Conservation (phyloP, 1,139 yeast species). For the Geotrichum restrictum region DNA sequence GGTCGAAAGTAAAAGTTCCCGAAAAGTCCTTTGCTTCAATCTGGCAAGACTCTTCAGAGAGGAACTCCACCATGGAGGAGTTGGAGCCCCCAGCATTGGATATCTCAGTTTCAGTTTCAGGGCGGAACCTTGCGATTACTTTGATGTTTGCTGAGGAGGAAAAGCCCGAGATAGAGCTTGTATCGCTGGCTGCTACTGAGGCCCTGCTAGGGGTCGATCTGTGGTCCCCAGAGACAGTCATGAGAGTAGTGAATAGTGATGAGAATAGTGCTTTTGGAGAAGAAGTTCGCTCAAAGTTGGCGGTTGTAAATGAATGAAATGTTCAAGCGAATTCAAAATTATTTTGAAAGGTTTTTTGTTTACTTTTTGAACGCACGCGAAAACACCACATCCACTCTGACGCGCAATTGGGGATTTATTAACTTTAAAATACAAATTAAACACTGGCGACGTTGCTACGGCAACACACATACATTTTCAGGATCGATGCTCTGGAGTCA, state of each 20-base stretch:
- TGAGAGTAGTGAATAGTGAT: neutral
- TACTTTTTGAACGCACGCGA: neutral
- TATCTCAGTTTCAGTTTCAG: constrained; percentile 31
- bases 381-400: neutral
- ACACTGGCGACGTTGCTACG: too few relatives aligned
- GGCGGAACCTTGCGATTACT: constrained; percentile 65
- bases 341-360: too few relatives aligned
- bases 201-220: constrained; percentile 17
- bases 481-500: too few relatives aligned
- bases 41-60: constrained; percentile 29
- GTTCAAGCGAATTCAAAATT: neutral
- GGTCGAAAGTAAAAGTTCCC: constrained; percentile 59
- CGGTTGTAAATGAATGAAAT: too few relatives aligned
- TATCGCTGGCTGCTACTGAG: constrained; percentile 8
- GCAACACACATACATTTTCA: too few relatives aligned
- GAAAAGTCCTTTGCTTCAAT: constrained; percentile 45
- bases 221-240: constrained; percentile 14
- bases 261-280: too few relatives aligned
- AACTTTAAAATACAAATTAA: too few relatives aligned
- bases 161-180: neutral
- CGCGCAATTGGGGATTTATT: too few relatives aligned
- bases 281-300: too few relatives aligned
- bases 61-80: constrained; percentile 49
- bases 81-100: constrained; percentile 3
- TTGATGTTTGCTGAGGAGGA: constrained; percentile 40